Conservation (phyloP, 805 yeast genomes). For the Ogataea minuta region DNA sequence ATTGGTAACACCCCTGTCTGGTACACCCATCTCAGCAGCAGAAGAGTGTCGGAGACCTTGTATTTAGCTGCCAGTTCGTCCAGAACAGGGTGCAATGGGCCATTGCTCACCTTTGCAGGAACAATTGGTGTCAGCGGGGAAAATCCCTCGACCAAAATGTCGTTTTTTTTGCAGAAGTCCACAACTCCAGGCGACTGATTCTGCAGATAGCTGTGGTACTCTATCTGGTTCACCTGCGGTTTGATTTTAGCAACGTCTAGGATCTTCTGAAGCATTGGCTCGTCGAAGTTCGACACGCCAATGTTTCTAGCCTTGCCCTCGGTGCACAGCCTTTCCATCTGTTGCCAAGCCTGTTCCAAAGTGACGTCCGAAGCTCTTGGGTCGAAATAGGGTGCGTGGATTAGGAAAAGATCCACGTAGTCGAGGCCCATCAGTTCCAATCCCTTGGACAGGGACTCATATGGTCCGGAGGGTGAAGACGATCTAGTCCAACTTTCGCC, state of each 20-base stretch:
- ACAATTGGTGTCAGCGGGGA: conserved; percentile 67
- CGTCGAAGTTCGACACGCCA: conserved; percentile 63
- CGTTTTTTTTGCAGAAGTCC: conserved; percentile 48
- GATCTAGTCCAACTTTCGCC: conserved; percentile 23
- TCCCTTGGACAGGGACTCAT: conserved; percentile 45
- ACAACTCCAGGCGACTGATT: conserved; percentile 58
- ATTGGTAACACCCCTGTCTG: conserved; percentile 66
- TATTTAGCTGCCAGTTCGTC: conserved; percentile 55
- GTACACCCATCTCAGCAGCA: conserved; percentile 68
- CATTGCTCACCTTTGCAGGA: conserved; percentile 34
- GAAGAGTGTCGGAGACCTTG: conserved; percentile 55
- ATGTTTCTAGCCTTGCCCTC: conserved; percentile 47
- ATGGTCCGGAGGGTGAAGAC: conserved; percentile 39
- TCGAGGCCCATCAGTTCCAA: conserved; percentile 48
- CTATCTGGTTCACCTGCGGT: conserved; percentile 70
- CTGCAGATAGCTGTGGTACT: conserved; percentile 63
- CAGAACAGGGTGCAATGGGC: conserved; percentile 35
- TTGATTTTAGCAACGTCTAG: conserved; percentile 41
- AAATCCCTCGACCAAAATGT: conserved; percentile 60
- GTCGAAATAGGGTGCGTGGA: conserved; percentile 57
- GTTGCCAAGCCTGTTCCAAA: conserved; percentile 50
- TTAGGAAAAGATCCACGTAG: conserved; percentile 58
- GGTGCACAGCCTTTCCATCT: conserved; percentile 41
- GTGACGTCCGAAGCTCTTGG: conserved; percentile 43
- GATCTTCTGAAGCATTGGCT: conserved; percentile 42